phyloP scores from a whole-genome alignment of 169 alveolate genomes.

The Cryptosporidium felis region DNA sequence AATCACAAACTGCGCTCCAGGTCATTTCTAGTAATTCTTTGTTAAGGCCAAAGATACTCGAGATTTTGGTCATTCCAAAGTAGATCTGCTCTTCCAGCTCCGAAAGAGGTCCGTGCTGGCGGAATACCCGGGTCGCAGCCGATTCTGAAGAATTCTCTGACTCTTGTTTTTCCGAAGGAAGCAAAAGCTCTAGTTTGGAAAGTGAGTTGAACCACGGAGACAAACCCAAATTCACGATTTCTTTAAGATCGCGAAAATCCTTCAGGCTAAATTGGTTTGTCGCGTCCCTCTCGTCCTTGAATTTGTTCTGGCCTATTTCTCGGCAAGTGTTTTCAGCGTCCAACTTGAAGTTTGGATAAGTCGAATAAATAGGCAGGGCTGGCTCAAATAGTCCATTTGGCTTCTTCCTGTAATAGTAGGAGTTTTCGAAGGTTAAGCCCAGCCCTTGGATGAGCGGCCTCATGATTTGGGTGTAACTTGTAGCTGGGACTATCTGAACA shows the following conservation, averaged over 20 bases:
- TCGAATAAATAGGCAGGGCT: too few species aligned
- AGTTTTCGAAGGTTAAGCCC: too few species aligned
- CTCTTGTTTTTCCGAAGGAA: not conserved
- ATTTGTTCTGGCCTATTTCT: too few species aligned
- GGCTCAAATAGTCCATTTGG: too few species aligned
- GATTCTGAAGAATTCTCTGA: not conserved
- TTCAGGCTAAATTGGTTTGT: not conserved
- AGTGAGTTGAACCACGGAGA: not conserved
- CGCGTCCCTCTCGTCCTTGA: too few species aligned
- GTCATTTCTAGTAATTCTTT: not conserved
- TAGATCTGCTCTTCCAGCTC: not conserved
- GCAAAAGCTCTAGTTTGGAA: not conserved
- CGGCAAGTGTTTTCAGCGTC: too few species aligned
- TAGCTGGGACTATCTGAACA: slow-evolving; percentile 8
- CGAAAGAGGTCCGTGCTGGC: too few species aligned
- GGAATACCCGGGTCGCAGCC: not conserved
- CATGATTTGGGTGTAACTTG: too few species aligned
- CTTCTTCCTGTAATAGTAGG: too few species aligned
- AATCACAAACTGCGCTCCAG: too few species aligned
- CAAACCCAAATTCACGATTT: slow-evolving; percentile 18
- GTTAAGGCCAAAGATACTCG: not conserved
- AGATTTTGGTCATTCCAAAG: not conserved
- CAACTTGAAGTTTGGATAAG: too few species aligned
- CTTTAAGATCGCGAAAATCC: not conserved
- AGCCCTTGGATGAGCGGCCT: too few species aligned